These are phyloP conservation scores for Colletotrichum cordylinicola DNA, from an alignment of 2,329 filamentous ascomycete genomes.

Conservation along the genomic window DNA sequence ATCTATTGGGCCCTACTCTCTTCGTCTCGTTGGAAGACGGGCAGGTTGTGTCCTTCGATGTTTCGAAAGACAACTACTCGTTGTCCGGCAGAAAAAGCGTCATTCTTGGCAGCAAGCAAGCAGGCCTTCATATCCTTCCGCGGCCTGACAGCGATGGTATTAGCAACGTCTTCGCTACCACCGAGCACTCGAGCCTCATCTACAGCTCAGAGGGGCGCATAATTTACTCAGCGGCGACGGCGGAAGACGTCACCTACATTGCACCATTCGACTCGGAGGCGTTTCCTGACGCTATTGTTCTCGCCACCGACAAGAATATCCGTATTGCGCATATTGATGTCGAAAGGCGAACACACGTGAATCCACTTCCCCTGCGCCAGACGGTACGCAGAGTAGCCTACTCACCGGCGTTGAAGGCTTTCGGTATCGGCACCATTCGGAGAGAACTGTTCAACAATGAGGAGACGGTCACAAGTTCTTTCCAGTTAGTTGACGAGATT, in stretches of 20 bases:
- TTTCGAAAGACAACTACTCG: constrained; percentile 65
- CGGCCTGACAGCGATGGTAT: constrained; percentile 60
- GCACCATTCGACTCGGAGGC: constrained; percentile 83
- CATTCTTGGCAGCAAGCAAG: constrained; percentile 84
- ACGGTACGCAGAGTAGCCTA: constrained; percentile 90
- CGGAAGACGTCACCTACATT: constrained; percentile 81
- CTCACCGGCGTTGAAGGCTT: constrained; percentile 77
- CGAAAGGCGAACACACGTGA: constrained; percentile 87
- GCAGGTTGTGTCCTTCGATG: constrained; percentile 82
- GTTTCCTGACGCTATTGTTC: constrained; percentile 80
- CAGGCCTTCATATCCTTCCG: constrained; percentile 80
- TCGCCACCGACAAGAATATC: constrained; percentile 79
- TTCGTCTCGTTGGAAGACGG: constrained; percentile 94
- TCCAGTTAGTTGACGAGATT: constrained; percentile 90
- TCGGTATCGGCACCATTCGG: constrained; percentile 86
- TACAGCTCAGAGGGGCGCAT: constrained; percentile 88
- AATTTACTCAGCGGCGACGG: constrained; percentile 92
- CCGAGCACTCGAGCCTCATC: constrained; percentile 92
- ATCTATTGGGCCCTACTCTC: constrained; percentile 69
- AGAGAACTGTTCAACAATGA: constrained; percentile 73
- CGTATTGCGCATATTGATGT: constrained; percentile 84
- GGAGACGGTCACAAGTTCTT: constrained; percentile 80
- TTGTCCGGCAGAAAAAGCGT: constrained; percentile 81
- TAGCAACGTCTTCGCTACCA: constrained; percentile 88
- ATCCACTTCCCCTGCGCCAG: constrained; percentile 77